phyloP scores from a whole-genome alignment of 1,139 yeast species.

The Hyphopichia khmerensis region DNA sequence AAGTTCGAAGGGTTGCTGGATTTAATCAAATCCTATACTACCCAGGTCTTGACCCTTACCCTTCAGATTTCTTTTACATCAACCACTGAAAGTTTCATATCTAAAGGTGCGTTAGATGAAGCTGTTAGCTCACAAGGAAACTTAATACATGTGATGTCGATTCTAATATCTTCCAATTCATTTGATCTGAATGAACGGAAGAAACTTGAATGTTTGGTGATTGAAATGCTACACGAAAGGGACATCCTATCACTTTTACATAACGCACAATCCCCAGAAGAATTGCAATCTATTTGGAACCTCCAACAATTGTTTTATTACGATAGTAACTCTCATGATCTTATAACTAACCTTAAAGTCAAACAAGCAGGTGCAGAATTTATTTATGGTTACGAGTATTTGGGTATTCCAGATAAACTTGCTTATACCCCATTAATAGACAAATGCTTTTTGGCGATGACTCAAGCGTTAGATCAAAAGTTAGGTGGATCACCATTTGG shows the following conservation, averaged over 20 bases:
- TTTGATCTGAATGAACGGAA: constrained; percentile 34
- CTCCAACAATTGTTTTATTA: constrained; percentile 54
- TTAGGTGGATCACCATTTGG: constrained; percentile 94
- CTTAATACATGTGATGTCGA: constrained; percentile 14
- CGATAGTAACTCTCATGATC: constrained; percentile 20
- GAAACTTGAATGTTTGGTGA: constrained; percentile 57
- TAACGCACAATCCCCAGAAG: constrained; percentile 9
- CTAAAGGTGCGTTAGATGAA: constrained; percentile 1
- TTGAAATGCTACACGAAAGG: constrained; percentile 66
- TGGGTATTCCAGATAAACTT: constrained; percentile 72
- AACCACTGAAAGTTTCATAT: constrained; percentile 30
- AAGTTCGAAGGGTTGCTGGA: constrained; percentile 8
- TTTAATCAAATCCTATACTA: constrained; percentile 31
- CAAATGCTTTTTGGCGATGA: constrained; percentile 64
- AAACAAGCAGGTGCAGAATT: constrained; percentile 54
- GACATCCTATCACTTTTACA: constrained; percentile 35
- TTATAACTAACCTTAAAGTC: constrained; percentile 39
- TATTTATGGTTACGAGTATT: constrained; percentile 77
- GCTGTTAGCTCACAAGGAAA: constrained; percentile 6
- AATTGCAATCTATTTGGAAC: constrained; percentile 40
- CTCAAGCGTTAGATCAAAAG: constrained; percentile 70
- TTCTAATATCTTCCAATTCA: constrained; percentile 16
- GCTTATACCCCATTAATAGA: constrained; percentile 78
- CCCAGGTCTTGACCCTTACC: constrained; percentile 59
- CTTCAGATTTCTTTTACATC: constrained; percentile 61